Evolutionary conservation across 179 eudicot species (phyloP).

Genomic region (Beta macrorhiza): DNA sequence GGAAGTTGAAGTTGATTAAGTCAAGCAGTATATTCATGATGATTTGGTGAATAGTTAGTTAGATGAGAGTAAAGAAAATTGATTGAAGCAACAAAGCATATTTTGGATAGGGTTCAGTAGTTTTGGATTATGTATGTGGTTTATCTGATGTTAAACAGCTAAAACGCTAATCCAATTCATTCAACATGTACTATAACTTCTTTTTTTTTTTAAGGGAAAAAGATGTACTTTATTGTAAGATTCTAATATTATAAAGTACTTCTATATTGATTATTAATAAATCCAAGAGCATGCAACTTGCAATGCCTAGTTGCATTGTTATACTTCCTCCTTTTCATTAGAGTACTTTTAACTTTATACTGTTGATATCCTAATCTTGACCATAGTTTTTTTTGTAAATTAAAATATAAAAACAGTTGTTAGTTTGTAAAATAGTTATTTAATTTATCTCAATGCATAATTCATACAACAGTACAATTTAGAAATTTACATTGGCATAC

Average conservation of each 20-base stretch:
- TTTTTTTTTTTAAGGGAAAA: not conserved
- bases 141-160: not conserved
- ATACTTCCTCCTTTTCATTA: too few relatives aligned
- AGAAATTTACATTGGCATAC: not conserved
- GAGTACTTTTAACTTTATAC: too few relatives aligned
- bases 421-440: too few relatives aligned
- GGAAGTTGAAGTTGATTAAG: not conserved
- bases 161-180: not conserved
- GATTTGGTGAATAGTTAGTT: not conserved
- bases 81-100: slow-evolving; percentile 9
- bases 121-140: not conserved
- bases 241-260: not conserved
- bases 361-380: too few relatives aligned
- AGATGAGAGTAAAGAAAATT: not conserved
- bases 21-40: not conserved
- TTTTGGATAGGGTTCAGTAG: not conserved
- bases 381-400: too few relatives aligned
- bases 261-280: not conserved
- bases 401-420: too few relatives aligned
- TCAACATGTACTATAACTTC: not conserved
- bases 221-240: not conserved
- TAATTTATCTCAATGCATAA: too few relatives aligned
- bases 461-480: not conserved
- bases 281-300: not conserved
- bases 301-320: not conserved